Base-by-base conservation (phyloP, 176 grass and related monocot genomes). In the Metroxylon sagu region DNA sequence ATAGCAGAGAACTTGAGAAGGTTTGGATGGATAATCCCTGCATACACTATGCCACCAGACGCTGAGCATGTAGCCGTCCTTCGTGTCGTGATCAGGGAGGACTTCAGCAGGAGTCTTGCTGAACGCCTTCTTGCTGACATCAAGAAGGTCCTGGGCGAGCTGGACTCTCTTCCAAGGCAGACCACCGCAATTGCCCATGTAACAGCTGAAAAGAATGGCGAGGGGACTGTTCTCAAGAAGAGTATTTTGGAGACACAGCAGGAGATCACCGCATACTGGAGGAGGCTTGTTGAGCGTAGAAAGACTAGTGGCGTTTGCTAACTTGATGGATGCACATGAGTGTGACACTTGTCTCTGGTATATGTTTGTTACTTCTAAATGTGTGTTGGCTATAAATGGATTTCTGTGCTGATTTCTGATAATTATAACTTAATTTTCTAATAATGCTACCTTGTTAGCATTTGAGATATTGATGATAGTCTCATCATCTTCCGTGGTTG, bases 1-100 rank as follows among this genome's bases (percentile, higher is more conserved):
- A 59, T 95, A 25, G 83, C 85, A 0, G 79, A 95, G 53, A 81
- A 74, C 74, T 61, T 95, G 69, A 68, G 85, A 62, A 71, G 76
- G 50, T 95, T 89, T 14, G 63, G 90, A 5, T 95, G 82, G 85
- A 95, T 95, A 26, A 79, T 95, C n/a, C 90, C 85, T 0, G 85
- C 90, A 3, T 95, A 89, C 79, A 89, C 85, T 14, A 83, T 95
- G 90, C 82, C 85, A 0, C n/a, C 85, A 0, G 48, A 95, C 19
- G 90, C 82, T 0, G 65, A 86, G 52, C 85, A 89, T 5, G 76
- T 95, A 3, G 62, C 85, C 0, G 85, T 95, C 29, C 90, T 95
- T 65, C 82, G 82, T 51, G 74, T 86, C 8, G 90, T 95, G 53
- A 29, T 95, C 76, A 73, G 90, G 85, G 90, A 95, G 74, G 90